phyloP scores from a whole-genome alignment of 2,329 filamentous ascomycete species.

The Coleophoma crateriformis region DNA sequence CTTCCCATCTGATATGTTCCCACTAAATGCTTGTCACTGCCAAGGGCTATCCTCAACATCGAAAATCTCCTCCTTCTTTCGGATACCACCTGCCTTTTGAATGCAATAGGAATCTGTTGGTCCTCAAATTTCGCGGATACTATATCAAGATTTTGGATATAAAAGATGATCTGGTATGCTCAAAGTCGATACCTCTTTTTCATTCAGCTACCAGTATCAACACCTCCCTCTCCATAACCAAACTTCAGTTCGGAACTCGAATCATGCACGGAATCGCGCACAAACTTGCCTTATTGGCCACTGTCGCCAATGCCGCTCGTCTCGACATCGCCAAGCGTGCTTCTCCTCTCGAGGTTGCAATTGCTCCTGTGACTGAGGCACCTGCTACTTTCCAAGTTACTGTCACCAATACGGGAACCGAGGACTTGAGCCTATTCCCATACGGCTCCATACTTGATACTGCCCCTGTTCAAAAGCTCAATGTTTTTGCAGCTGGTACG shows the following conservation, averaged over 20 bases:
- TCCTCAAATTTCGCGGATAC: too few relatives aligned
- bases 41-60: too few relatives aligned
- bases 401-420: constrained; percentile 33
- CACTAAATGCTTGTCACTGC: too few relatives aligned
- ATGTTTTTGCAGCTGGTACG: constrained; percentile 27
- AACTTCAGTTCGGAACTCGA: constrained; percentile 4
- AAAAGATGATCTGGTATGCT: too few relatives aligned
- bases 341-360: constrained; percentile 7
- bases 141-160: too few relatives aligned
- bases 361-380: constrained; percentile 21
- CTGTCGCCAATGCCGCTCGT: constrained; percentile 15
- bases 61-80: too few relatives aligned
- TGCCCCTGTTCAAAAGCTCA: constrained; percentile 34
- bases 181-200: too few relatives aligned
- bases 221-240: constrained; percentile 3
- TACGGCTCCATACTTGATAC: constrained; percentile 34
- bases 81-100: too few relatives aligned
- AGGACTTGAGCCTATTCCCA: constrained; percentile 31
- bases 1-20: too few relatives aligned
- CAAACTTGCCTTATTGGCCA: constrained; percentile 9
- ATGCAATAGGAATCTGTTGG: too few relatives aligned
- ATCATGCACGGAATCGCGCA: constrained; percentile 21
- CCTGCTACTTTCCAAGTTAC: constrained; percentile 33
- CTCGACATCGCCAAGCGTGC: constrained; percentile 25
- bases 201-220: background rate